A percentile compares a stretch with the other conserved stretches of the same genome.
These are phyloP conservation scores for Biancaea sappan DNA, from an alignment of 306 rosid species.

Conservation along the genomic window DNA sequence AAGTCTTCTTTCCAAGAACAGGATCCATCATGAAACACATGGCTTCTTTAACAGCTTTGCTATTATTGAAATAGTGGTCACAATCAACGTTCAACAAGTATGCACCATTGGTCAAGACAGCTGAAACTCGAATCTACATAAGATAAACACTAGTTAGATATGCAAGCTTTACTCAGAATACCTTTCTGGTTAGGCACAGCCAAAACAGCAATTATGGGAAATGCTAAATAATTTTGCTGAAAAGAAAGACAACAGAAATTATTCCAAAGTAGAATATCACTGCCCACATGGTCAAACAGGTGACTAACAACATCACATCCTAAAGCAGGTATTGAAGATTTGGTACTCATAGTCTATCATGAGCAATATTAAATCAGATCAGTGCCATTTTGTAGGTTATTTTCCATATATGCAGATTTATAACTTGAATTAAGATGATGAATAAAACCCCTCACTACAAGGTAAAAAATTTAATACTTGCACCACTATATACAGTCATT, in stretches of 20 bases:
- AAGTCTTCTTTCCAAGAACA: conserved; percentile 85
- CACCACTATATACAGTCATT: conserved; percentile 3
- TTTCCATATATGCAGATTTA: conserved; percentile 28
- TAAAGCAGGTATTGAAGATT: conserved; percentile 11
- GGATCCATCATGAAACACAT: conserved; percentile 99
- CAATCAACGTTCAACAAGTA: conserved; percentile 95
- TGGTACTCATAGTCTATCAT: not conserved
- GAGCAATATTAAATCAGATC: not conserved
- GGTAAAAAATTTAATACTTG: not conserved
- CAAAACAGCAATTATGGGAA: conserved; percentile 15
- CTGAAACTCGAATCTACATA: conserved; percentile 96
- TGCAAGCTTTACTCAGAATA: not conserved
- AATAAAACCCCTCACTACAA: conserved; percentile 10
- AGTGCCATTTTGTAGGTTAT: conserved; percentile 8
- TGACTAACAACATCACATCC: conserved; percentile 26
- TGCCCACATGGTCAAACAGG: too few species aligned
- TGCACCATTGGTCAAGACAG: conserved; percentile 98
- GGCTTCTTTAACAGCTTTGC: conserved; percentile 98
- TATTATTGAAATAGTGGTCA: conserved; percentile 98
- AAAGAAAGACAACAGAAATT: not conserved
- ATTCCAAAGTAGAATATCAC: too few species aligned
- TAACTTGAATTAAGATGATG: not conserved
- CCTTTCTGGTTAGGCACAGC: not conserved
- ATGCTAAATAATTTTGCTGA: conserved; percentile 2
- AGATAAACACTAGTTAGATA: conserved; percentile 40